These are phyloP conservation scores for Chloranthus sessilifolius DNA, from an alignment of 164 flowering plant genomes.

Conservation along the genomic window DNA sequence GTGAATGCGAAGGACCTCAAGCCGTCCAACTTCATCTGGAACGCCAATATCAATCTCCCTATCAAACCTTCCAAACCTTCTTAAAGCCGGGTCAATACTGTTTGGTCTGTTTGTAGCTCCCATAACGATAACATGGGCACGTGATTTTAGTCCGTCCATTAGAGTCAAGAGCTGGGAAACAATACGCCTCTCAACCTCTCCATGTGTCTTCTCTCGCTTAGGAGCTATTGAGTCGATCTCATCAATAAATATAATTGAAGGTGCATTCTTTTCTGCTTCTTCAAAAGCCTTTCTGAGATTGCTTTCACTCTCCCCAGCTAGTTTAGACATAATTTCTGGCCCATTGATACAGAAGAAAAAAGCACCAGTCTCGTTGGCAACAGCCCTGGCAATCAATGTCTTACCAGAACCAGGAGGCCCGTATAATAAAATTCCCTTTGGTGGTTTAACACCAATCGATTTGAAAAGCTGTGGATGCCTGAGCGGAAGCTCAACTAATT, in stretches of 20 bases:
- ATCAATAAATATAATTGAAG: conserved; percentile 76
- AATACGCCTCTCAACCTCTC: conserved; percentile 85
- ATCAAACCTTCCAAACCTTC: conserved; percentile 86
- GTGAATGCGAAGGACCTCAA: conserved; percentile 86
- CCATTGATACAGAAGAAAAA: conserved; percentile 89
- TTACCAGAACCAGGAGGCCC: conserved; percentile 98
- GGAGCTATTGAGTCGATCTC: conserved; percentile 89
- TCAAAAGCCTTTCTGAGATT: conserved; percentile 87
- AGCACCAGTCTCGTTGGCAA: conserved; percentile 92
- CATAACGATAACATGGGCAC: conserved; percentile 81
- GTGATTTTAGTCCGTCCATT: conserved; percentile 83
- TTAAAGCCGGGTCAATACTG: conserved; percentile 84
- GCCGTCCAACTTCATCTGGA: conserved; percentile 87
- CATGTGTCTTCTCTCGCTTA: conserved; percentile 80
- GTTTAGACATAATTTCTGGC: conserved; percentile 86
- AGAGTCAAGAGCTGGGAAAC: conserved; percentile 83
- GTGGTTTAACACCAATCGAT: conserved; percentile 87
- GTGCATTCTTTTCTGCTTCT: conserved; percentile 90
- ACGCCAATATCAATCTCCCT: conserved; percentile 87
- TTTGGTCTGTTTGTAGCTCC: conserved; percentile 89
- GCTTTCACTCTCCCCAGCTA: conserved; percentile 93
- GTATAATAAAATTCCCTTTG: conserved; percentile 79
- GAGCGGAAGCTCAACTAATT: conserved; percentile 77
- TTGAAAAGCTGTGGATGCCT: conserved; percentile 87
- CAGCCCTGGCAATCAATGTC: conserved; percentile 83